Conservation (phyloP, 1,139 yeast genomes). For the Candida sp. region DNA sequence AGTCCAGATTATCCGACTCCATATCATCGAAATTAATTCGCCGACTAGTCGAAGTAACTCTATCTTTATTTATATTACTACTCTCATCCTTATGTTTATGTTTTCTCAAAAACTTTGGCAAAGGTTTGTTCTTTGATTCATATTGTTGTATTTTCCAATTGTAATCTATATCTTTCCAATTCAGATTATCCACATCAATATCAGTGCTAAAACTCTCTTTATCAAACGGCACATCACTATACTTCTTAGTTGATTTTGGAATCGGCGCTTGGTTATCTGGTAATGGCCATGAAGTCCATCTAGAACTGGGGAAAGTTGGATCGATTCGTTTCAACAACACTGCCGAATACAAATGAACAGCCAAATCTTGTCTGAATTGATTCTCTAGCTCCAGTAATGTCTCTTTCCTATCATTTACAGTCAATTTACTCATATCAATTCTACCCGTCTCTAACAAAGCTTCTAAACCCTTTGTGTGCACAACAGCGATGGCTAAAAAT, state of each 20-base stretch:
- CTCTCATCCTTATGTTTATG: neutral
- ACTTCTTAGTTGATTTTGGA: constrained; percentile 21
- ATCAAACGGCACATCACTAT: constrained; percentile 18
- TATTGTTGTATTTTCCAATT: neutral
- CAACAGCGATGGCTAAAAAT: neutral
- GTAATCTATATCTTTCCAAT: constrained; percentile 2
- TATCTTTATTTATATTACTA: neutral
- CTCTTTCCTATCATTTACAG: constrained; percentile 20
- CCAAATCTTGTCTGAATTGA: constrained; percentile 44
- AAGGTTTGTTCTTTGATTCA: neutral
- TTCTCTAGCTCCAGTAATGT: constrained; percentile 37
- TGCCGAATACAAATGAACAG: constrained; percentile 50
- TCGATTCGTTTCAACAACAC: constrained; percentile 37
- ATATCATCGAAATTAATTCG: neutral
- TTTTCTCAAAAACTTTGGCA: neutral
- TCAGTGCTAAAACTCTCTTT: constrained; percentile 14
- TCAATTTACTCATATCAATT: constrained; percentile 7
- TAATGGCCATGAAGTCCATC: constrained; percentile 51
- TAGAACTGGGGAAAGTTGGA: constrained; percentile 30
- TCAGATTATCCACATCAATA: constrained; percentile 10
- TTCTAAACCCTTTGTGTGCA: neutral
- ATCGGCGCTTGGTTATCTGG: constrained; percentile 28
- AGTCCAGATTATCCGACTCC: neutral
- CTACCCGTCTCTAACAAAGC: no score
- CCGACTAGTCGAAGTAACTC: neutral